These are phyloP conservation scores for Strigomonas culicis DNA, from an alignment of 208 protist species.

Conservation along the genomic window DNA sequence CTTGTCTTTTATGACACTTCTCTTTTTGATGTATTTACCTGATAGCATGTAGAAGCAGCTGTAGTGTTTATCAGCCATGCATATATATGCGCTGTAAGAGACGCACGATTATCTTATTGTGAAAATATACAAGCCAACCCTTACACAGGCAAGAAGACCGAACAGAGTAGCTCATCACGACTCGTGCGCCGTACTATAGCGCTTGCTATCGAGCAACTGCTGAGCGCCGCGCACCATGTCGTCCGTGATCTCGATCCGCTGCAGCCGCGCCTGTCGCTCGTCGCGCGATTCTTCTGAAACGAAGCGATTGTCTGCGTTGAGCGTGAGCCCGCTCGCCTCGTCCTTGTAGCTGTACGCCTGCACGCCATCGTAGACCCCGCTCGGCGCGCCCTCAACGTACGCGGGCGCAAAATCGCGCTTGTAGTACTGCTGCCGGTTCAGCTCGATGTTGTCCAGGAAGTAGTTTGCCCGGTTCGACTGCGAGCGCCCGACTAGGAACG, in stretches of 20 bases:
- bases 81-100: background rate
- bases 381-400: conserved; percentile 53
- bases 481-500: conserved; percentile 38
- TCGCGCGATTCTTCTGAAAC: conserved; percentile 39
- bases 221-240: conserved; percentile 67
- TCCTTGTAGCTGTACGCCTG: conserved; percentile 63
- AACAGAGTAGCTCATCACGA: background rate
- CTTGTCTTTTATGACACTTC: no score
- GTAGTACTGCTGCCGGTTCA: conserved; percentile 79
- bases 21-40: no score
- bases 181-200: conserved; percentile 16
- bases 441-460: conserved; percentile 84
- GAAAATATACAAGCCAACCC: background rate
- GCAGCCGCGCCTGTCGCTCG: conserved; percentile 36
- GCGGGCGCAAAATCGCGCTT: conserved; percentile 64
- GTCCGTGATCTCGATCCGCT: conserved; percentile 32
- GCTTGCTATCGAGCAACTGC: conserved; percentile 41
- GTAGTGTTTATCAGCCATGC: background rate
- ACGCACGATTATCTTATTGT: no score
- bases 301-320: conserved; percentile 61
- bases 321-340: conserved; percentile 51
- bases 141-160: background rate
- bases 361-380: conserved; percentile 67
- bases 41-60: background rate
- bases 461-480: conserved; percentile 65